Evolutionary conservation across 495 filamentous ascomycete species (phyloP).

Genomic region (Clavariopsis aquatica): DNA sequence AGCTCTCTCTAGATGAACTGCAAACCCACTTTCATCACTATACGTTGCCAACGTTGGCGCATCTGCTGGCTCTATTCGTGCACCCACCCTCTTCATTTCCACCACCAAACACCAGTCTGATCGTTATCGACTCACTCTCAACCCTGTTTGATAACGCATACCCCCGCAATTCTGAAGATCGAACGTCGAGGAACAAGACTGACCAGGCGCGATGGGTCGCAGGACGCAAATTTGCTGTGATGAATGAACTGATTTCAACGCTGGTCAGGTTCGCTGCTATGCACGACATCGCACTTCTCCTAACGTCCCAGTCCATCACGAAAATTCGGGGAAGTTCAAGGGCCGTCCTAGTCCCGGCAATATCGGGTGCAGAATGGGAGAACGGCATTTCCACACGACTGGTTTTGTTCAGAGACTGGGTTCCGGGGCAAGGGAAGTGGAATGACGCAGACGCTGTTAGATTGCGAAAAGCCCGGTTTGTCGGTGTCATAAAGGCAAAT

Average conservation of each 20-base stretch:
- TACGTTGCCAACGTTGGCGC: conserved; percentile 61
- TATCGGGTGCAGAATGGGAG: conserved; percentile 72
- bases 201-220: conserved; percentile 57
- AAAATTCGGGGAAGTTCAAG: conserved; percentile 57
- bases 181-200: conserved; percentile 46
- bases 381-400: conserved; percentile 64
- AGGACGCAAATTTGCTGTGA: conserved; percentile 62
- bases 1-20: conserved; percentile 37
- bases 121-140: conserved; percentile 79
- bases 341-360: conserved; percentile 69
- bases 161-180: conserved; percentile 51
- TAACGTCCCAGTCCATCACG: conserved; percentile 72
- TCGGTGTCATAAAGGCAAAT: conserved; percentile 40
- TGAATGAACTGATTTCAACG: conserved; percentile 56
- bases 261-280: conserved; percentile 67
- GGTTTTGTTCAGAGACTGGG: conserved; percentile 70
- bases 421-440: conserved; percentile 34
- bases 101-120: conserved; percentile 58
- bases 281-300: conserved; percentile 64
- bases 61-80: conserved; percentile 71
- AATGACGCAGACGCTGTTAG: conserved; percentile 25
- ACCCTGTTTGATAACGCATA: conserved; percentile 74
- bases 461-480: conserved; percentile 42
- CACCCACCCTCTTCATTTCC: conserved; percentile 63
- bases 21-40: conserved; percentile 43